These are phyloP conservation scores for Scalesia atractyloides DNA, from an alignment of 129 eudicot species.

Conservation along the genomic window DNA sequence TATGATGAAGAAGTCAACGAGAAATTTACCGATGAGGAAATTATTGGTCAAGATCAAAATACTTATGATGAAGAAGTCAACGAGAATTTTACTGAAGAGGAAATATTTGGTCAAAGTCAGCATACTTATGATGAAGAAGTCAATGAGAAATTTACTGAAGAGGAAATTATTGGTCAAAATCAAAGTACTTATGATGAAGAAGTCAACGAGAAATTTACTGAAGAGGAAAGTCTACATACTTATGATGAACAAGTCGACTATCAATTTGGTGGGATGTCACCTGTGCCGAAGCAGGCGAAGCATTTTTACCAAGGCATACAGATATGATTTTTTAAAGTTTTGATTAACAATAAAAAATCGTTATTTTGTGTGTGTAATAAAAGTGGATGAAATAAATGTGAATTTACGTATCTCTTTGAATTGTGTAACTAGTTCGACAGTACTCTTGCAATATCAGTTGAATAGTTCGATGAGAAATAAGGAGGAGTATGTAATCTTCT, in stretches of 20 bases:
- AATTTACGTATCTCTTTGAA: no score
- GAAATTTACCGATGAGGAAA: constrained; percentile 33
- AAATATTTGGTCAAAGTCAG: constrained; percentile 25
- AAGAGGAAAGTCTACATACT: constrained; percentile 25
- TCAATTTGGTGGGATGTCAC: constrained; percentile 18
- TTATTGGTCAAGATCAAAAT: constrained; percentile 13
- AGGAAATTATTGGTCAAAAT: constrained; percentile 25
- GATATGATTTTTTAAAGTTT: not conserved
- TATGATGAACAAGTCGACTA: constrained; percentile 24
- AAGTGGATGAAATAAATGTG: not conserved
- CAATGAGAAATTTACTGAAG: constrained; percentile 32
- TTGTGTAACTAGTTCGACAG: no score
- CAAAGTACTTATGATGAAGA: constrained; percentile 3
- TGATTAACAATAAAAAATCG: not conserved
- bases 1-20: constrained; percentile 27
- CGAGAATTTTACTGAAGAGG: not conserved
- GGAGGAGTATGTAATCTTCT: no score
- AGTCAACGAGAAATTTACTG: constrained; percentile 34
- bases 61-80: constrained; percentile 19
- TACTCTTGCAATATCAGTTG: no score
- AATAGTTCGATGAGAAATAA: no score
- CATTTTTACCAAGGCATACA: constrained; percentile 31
- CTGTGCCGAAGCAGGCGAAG: constrained; percentile 37
- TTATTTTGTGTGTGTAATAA: constrained; percentile 1
- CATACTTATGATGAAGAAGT: constrained; percentile 11